phyloP scores from a whole-genome alignment of 2,329 filamentous ascomycete genomes.

The Beauveria sp. region DNA sequence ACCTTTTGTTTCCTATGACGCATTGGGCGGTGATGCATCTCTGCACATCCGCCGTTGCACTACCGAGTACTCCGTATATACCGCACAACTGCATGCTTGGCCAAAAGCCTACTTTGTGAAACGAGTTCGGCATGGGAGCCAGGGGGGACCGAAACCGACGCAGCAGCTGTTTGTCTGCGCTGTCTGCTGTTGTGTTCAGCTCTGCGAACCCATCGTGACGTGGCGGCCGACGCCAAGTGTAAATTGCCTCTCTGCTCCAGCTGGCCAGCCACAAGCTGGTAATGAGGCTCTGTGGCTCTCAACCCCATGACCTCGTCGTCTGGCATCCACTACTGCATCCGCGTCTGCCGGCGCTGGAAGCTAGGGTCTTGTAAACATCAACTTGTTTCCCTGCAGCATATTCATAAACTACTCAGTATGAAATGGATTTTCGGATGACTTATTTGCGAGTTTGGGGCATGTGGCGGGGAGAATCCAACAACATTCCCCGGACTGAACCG shows the following conservation, averaged over 20 bases:
- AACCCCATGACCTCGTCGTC: background rate
- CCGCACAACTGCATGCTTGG: background rate
- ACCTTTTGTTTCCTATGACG: background rate
- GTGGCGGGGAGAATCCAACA: too few species aligned
- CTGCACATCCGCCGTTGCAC: background rate
- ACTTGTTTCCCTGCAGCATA: too few species aligned
- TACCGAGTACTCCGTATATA: background rate
- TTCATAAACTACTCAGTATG: too few species aligned
- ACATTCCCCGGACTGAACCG: background rate
- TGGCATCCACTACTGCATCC: background rate
- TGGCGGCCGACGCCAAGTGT: conserved; percentile 2
- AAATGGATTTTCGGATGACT: too few species aligned
- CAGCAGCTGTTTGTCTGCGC: background rate
- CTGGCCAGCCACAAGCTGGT: background rate
- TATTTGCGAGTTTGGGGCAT: too few species aligned
- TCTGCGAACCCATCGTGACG: conserved; percentile 4
- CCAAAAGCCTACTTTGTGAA: background rate
- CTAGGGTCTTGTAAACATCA: too few species aligned
- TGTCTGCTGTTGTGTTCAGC: background rate
- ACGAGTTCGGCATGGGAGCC: background rate
- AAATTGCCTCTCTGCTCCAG: background rate
- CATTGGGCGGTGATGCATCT: background rate
- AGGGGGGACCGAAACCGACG: background rate
- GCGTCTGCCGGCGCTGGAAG: background rate
- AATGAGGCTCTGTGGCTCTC: background rate